Percentiles rank a stretch among this genome's conserved stretches.
Conservation (phyloP, 345 rosid genomes). For the Rhizophora mangle region DNA sequence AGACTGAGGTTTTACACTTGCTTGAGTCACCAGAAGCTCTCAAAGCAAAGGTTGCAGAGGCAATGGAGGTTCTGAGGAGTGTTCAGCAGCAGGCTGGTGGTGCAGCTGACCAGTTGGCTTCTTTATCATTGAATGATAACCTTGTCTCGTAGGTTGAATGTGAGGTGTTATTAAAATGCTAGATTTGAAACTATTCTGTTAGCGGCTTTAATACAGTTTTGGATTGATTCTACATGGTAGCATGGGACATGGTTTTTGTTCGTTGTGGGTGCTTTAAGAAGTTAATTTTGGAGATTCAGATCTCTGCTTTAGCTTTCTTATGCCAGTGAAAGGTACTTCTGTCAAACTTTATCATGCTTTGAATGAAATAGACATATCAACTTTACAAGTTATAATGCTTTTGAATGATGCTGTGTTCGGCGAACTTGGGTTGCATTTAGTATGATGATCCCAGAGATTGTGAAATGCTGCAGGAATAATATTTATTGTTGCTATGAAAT, state of each 20-base stretch:
- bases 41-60: slow-evolving; percentile 84
- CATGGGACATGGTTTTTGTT: slow-evolving; percentile 5
- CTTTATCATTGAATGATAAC: slow-evolving; percentile 63
- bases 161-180: slow-evolving; percentile 3
- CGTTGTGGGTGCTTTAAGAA: background rate
- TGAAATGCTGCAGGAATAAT: too few relatives aligned
- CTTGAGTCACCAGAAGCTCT: slow-evolving; percentile 93
- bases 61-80: slow-evolving; percentile 87
- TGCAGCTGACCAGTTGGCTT: slow-evolving; percentile 63
- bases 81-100: slow-evolving; percentile 67
- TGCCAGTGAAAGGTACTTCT: background rate
- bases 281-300: background rate
- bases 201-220: slow-evolving; percentile 16
- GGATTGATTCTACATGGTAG: slow-evolving; percentile 9
- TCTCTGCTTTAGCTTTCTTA: background rate
- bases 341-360: too few relatives aligned
- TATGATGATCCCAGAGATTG: too few relatives aligned
- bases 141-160: slow-evolving; percentile 45
- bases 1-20: slow-evolving; percentile 88
- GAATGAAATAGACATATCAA: too few relatives aligned
- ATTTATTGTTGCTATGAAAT: too few relatives aligned
- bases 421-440: too few relatives aligned
- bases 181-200: slow-evolving; percentile 1
- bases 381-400: too few relatives aligned
- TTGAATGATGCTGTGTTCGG: too few relatives aligned